Evolutionary conservation across 371 early-diverging fungal genomes (phyloP), one percentile per base, ranked within the genome.

Genomic region (Saksenaea oblongispora): DNA sequence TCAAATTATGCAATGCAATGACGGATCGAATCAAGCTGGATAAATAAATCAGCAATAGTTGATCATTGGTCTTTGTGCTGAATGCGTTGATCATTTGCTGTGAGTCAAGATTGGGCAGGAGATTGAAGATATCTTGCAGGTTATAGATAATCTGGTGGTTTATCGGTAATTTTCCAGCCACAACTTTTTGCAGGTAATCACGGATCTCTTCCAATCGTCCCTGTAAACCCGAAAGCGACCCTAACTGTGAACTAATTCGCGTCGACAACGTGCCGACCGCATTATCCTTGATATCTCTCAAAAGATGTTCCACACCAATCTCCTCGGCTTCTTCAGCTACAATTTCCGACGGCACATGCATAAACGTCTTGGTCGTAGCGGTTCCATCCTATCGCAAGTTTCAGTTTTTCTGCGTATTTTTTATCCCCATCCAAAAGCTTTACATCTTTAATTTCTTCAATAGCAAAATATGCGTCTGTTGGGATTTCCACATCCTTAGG

Each of bases 241-340:
- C 85, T 63, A 98, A 78, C 78, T 97, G 97, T 69, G 90, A 84
- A 8, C 88, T 89, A 51, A 98, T 89, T 35, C 93, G 89, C 22
- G 92, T 94, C 0, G 96, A 92, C 54, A 98, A 79, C 22, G 96
- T 92, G 13, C 98, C 96, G n/a, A 93, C 92, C 18, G 95, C 91
- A 62, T 89, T 95, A 76, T 97, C 99, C 78, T 97, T 97, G 69
- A 99, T 95, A 74, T 99, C 99, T 63, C 99, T 90, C 60, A 99
- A 84, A 67, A 99, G 84, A 73, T 99, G 99, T 75, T 99, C 99
- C 1, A 99, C 99, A 60, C 99, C 99, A 69, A 99, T 98, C 78
- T 99, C 99, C 80, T 99, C 99, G 9, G 99, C 95, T 83, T 99
- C 99, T 72, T 99, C 99, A 3, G 99, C 99, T 39, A 95, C 99